A percentile compares a stretch with the other conserved stretches of the same genome.
Conservation (phyloP, 2,329 filamentous ascomycete species). For the Cytospora paraplurivora region DNA sequence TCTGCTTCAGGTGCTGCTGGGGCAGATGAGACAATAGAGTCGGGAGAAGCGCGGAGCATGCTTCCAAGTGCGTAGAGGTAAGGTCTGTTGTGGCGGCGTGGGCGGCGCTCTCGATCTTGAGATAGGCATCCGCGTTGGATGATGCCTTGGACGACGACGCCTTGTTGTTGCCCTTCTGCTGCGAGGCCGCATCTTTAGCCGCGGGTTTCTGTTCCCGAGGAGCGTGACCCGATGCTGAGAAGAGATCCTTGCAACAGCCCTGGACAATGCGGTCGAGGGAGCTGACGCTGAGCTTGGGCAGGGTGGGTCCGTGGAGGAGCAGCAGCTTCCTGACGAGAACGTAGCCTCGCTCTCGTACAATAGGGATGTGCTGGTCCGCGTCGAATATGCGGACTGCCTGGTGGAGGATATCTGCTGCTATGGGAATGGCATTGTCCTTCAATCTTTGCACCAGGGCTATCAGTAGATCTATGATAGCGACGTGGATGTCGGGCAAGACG, state of each 20-base stretch:
- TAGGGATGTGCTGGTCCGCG: slow-evolving; percentile 52
- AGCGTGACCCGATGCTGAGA: slow-evolving; percentile 53
- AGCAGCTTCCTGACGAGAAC: slow-evolving; percentile 60
- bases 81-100: slow-evolving; percentile 34
- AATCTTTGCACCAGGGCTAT: slow-evolving; percentile 60
- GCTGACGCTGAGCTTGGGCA: slow-evolving; percentile 67
- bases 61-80: slow-evolving; percentile 50
- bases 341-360: slow-evolving; percentile 65
- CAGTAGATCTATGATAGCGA: slow-evolving; percentile 67
- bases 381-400: slow-evolving; percentile 73
- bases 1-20: slow-evolving; percentile 67
- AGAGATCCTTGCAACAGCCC: slow-evolving; percentile 73
- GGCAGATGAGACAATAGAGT: slow-evolving; percentile 64
- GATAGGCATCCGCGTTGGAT: slow-evolving; percentile 73
- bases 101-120: slow-evolving; percentile 48
- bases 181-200: slow-evolving; percentile 28
- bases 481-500: slow-evolving; percentile 72
- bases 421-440: slow-evolving; percentile 56
- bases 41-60: slow-evolving; percentile 65
- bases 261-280: slow-evolving; percentile 65
- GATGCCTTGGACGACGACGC: slow-evolving; percentile 43
- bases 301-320: slow-evolving; percentile 61
- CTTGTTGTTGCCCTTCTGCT: slow-evolving; percentile 31
- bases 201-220: slow-evolving; percentile 5
- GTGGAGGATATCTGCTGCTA: slow-evolving; percentile 68